Conservation (phyloP, 1,284 basidiomycete species). For the Ustilago vetiveriae region DNA sequence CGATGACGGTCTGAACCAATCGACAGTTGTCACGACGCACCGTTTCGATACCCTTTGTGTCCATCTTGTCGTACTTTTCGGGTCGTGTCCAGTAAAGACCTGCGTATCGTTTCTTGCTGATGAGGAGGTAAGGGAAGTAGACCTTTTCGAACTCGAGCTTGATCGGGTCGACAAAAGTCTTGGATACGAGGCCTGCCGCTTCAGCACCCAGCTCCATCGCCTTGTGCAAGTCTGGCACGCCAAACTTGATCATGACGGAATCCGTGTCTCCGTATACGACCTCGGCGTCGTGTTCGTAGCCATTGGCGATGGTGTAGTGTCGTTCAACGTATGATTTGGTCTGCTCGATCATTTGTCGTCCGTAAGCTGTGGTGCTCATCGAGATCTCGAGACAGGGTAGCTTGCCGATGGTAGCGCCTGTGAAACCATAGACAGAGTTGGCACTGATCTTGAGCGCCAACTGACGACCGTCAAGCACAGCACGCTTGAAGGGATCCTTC, state of each 20-base stretch:
- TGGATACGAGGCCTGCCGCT: conserved; percentile 85
- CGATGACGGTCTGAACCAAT: conserved; percentile 66
- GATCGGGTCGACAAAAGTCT: conserved; percentile 64
- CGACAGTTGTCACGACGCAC: conserved; percentile 67
- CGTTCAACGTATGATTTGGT: conserved; percentile 62
- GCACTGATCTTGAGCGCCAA: conserved; percentile 66
- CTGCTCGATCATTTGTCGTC: conserved; percentile 67
- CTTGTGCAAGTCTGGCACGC: conserved; percentile 54
- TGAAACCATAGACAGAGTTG: conserved; percentile 67
- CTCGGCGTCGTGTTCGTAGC: conserved; percentile 65
- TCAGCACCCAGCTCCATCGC: conserved; percentile 75
- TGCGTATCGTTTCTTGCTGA: conserved; percentile 67
- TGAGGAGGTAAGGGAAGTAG: conserved; percentile 66
- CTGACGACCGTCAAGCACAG: conserved; percentile 66
- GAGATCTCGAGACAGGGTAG: conserved; percentile 66
- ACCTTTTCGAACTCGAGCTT: conserved; percentile 67
- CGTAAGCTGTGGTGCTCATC: conserved; percentile 66
- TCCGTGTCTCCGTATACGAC: conserved; percentile 67
- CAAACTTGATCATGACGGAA: conserved; percentile 67
- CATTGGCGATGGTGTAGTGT: conserved; percentile 65
- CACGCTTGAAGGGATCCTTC: conserved; percentile 65
- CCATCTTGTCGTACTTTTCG: conserved; percentile 66
- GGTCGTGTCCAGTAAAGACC: conserved; percentile 66
- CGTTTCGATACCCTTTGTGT: conserved; percentile 67
- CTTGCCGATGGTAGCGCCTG: conserved; percentile 65